Percentiles rank a stretch among this genome's conserved stretches.
phyloP scores from a whole-genome alignment of 352 stramenopile species.

The Lagenidium giganteum region DNA sequence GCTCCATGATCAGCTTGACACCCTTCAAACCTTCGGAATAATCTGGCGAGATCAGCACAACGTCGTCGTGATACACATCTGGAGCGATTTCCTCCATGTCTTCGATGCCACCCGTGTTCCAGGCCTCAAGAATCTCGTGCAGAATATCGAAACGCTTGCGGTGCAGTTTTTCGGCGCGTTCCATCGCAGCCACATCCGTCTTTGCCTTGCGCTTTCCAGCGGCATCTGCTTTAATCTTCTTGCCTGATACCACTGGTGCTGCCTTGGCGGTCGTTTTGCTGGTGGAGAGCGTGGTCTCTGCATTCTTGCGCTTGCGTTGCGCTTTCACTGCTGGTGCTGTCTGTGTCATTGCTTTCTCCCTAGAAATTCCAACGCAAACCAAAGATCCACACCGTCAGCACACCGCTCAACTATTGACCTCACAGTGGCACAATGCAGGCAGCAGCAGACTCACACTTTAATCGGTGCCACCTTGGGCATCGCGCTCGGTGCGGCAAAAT shows the following conservation, averaged over 20 bases:
- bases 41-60: constrained; percentile 63
- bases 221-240: constrained; percentile 16
- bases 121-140: constrained; percentile 69
- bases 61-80: constrained; percentile 66
- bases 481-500: too few species aligned
- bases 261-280: constrained; percentile 12
- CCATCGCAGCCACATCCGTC: constrained; percentile 12
- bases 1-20: constrained; percentile 62
- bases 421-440: too few species aligned
- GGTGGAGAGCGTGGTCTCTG: constrained; percentile 16
- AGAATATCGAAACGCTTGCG: constrained; percentile 66
- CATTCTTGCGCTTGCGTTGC: constrained; percentile 61
- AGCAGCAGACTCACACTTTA: too few species aligned
- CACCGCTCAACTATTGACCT: too few species aligned
- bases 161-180: constrained; percentile 52
- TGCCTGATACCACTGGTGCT: constrained; percentile 18
- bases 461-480: too few species aligned
- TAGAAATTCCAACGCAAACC: neutral
- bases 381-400: constrained; percentile 27
- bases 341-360: constrained; percentile 3
- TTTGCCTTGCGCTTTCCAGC: constrained; percentile 5
- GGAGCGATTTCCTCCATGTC: constrained; percentile 79
- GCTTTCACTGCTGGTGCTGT: constrained; percentile 9
- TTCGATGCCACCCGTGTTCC: constrained; percentile 79
- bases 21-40: constrained; percentile 57